A percentile compares a stretch with the other conserved stretches of the same genome.
These are phyloP conservation scores for Candida albicans DNA, from an alignment of 1,139 yeast species.

Conservation along the genomic window DNA sequence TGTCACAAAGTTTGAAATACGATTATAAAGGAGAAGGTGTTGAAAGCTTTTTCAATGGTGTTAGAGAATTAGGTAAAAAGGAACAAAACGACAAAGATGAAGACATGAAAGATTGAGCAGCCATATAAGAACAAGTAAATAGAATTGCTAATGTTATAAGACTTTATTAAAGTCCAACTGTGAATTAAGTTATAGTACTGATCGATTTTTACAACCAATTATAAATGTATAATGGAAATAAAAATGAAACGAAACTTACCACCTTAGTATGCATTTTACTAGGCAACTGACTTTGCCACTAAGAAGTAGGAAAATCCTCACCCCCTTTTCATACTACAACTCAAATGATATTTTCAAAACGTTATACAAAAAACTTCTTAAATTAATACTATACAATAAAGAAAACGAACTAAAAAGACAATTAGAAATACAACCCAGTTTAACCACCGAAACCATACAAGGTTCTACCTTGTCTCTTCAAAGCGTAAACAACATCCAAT, in stretches of 20 bases:
- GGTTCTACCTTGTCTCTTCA: slow-evolving; percentile 99
- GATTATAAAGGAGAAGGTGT: slow-evolving; percentile 62
- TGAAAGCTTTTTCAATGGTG: slow-evolving; percentile 51
- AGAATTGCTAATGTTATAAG: neutral
- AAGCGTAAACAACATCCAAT: slow-evolving; percentile 97
- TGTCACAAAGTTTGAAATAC: slow-evolving; percentile 52
- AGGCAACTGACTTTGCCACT: no score
- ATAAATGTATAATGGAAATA: no score
- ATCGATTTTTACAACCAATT: no score
- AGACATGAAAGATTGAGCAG: slow-evolving; percentile 6
- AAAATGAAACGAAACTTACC: no score
- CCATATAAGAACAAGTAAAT: neutral
- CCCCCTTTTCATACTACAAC: neutral
- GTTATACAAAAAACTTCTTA: neutral
- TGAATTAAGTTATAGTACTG: no score
- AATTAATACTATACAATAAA: slow-evolving; percentile 2
- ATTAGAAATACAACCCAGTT: slow-evolving; percentile 9
- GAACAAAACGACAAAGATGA: slow-evolving; percentile 17
- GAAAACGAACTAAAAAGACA: neutral
- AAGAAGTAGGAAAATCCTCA: neutral
- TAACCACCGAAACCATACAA: slow-evolving; percentile 99
- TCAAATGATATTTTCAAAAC: neutral
- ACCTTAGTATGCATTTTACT: no score
- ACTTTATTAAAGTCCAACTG: no score
- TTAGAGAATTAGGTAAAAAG: slow-evolving; percentile 33